Base-by-base conservation (phyloP, 192 early-diverging fungal genomes). In the Diversispora epigaea region DNA sequence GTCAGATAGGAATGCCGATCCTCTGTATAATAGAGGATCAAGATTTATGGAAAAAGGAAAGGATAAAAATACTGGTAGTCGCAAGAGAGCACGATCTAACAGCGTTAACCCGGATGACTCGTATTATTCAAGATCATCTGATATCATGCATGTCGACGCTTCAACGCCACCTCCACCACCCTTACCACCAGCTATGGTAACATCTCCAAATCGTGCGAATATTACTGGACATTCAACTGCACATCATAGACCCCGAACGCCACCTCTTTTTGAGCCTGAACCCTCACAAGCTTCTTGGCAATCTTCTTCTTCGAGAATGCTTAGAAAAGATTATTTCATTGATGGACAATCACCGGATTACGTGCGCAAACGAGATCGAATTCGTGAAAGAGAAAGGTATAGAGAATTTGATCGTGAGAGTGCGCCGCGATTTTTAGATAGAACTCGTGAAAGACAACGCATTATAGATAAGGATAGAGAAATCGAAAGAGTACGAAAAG, bases 21-120 rank as follows among this genome's bases (percentile, higher is more conserved):
- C 32, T 9, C 8, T 41, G n/a, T 64, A 44, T 6, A 40, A 64
- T 44, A 43, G 25, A 41, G 41, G 43, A n/a, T 39, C 17, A 12
- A 32, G 57, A 43, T 64, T 44, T 64, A 44, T 40, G n/a, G 62
- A 64, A 44, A 64, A 64, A 43, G 39, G 43, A 44, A 64, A 64
- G 25, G 41, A 64, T 40, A 41, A 40, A 15, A 41, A 3, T 9
- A 41, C 40, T 44, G 43, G 19, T 64, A 64, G 41, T 64, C 62
- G 62, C 7, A 64, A 64, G 15, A 39, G 62, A 44, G 41, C 41
- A 64, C 62, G 62, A n/a, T 64, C 62, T n/a, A 64, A 43, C 41
- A 64, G 62, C 17, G n/a, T 44, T 43, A 32, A 43, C 4, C 32
- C 17, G 4, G 39, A 40, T 41, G 40, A 64, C 7, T 64, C 62